phyloP scores from a whole-genome alignment of 768 basidiomycete species.

The Lactifluus volemus region DNA sequence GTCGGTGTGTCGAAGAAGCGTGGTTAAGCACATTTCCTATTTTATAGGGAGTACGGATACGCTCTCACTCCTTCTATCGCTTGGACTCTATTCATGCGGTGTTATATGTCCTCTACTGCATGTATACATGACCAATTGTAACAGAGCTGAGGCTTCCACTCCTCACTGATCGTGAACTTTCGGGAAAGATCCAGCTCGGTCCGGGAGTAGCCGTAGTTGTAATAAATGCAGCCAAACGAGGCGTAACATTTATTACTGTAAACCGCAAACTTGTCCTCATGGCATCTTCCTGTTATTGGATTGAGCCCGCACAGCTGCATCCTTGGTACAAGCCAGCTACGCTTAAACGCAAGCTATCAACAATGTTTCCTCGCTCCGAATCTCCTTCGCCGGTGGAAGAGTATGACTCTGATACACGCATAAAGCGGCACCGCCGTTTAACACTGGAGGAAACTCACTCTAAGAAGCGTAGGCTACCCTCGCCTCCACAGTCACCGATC shows the following conservation, averaged over 20 bases:
- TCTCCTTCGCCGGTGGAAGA: conserved; percentile 5
- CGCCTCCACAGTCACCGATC: conserved; percentile 5
- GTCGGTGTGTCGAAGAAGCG: conserved; percentile 95
- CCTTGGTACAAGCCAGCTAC: conserved; percentile 37
- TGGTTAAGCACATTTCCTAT: conserved; percentile 32
- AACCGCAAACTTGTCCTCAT: conserved; percentile 15
- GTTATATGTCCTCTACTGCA: neutral
- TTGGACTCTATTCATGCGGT: neutral
- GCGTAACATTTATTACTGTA: no score
- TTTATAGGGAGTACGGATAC: neutral
- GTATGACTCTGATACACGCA: neutral
- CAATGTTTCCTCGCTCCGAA: conserved; percentile 1
- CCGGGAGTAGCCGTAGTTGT: neutral
- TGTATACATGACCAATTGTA: neutral
- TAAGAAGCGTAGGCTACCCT: conserved; percentile 10
- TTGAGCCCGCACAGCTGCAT: conserved; percentile 29
- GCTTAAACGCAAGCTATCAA: conserved; percentile 33
- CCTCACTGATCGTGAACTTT: neutral
- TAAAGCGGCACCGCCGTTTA: conserved; percentile 9
- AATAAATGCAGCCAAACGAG: neutral
- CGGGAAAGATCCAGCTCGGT: neutral
- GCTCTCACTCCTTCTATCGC: neutral
- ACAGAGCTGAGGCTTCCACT: neutral
- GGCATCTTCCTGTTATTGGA: conserved; percentile 28
- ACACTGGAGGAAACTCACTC: neutral